A percentile compares a stretch with the other conserved stretches of the same genome.
Conservation (phyloP, 1,284 basidiomycete species). For the Fomitopsis betulina region DNA sequence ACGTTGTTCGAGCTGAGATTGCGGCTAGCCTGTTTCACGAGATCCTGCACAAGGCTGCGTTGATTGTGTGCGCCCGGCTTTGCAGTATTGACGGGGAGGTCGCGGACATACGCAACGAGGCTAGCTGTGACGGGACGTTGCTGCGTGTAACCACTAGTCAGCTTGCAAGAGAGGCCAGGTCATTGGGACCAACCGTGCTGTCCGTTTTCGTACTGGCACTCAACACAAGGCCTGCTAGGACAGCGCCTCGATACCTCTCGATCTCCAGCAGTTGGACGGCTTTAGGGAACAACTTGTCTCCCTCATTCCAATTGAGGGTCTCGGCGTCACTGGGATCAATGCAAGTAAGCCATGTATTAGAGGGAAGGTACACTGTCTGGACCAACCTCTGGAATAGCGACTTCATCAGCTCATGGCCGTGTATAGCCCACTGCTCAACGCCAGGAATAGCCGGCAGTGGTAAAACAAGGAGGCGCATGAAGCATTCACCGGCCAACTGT, state of each 20-base stretch:
- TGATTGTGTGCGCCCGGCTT: conserved; percentile 38
- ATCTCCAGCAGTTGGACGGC: conserved; percentile 68
- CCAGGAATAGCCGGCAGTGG: conserved; percentile 38
- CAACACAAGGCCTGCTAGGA: conserved; percentile 72
- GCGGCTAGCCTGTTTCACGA: conserved; percentile 46
- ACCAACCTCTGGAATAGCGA: conserved; percentile 53
- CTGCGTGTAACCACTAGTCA: conserved; percentile 34
- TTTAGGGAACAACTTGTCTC: conserved; percentile 65
- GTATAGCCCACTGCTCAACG: conserved; percentile 44
- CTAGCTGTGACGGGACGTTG: conserved; percentile 64
- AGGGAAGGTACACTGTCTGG: neutral
- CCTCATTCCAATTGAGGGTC: conserved; percentile 58
- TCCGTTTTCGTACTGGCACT: conserved; percentile 80
- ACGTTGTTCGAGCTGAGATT: conserved; percentile 62
- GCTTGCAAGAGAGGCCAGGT: neutral
- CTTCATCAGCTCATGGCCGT: conserved; percentile 40
- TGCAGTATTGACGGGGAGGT: conserved; percentile 39
- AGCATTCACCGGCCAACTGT: conserved; percentile 66
- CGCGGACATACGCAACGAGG: conserved; percentile 52
- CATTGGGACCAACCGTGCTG: conserved; percentile 58
- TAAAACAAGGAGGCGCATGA: conserved; percentile 47
- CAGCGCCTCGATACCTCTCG: conserved; percentile 49
- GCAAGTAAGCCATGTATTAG: no score
- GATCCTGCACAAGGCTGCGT: conserved; percentile 46
- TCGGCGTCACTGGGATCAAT: conserved; percentile 28